Evolutionary conservation across 257 asterid species (phyloP).

Genomic region (Penstemon eatonii): DNA sequence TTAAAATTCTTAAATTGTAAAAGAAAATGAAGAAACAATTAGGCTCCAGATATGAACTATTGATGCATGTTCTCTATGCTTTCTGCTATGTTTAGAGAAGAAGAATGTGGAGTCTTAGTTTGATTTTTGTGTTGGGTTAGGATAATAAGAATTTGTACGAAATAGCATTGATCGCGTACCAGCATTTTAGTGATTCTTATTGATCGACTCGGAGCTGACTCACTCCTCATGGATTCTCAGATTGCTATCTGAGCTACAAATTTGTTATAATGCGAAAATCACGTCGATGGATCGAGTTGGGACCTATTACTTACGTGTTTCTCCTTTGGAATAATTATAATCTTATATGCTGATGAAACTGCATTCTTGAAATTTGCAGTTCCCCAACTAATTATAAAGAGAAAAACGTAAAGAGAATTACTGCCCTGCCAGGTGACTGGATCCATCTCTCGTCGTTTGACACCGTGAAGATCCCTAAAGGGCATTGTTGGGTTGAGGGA

Average conservation of each 20-base stretch:
- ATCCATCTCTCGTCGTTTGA: slow-evolving; percentile 51
- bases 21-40: no score
- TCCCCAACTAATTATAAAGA: slow-evolving; percentile 63
- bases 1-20: no score
- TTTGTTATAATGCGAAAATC: neutral
- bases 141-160: no score
- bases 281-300: slow-evolving; percentile 8
- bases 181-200: no score
- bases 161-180: no score
- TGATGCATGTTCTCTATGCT: no score
- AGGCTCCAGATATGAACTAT: no score
- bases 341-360: slow-evolving; percentile 16
- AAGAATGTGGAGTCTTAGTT: no score
- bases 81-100: no score
- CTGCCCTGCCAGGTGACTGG: slow-evolving; percentile 87
- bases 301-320: neutral
- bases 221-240: slow-evolving; percentile 6
- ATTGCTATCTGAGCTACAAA: neutral
- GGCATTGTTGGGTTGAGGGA: slow-evolving; percentile 96
- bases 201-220: neutral
- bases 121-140: no score
- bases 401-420: slow-evolving; percentile 71
- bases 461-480: slow-evolving; percentile 65
- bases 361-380: slow-evolving; percentile 43
- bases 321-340: neutral